phyloP scores from a whole-genome alignment of 176 grass and related monocot genomes.

The Dactylis glomerata region DNA sequence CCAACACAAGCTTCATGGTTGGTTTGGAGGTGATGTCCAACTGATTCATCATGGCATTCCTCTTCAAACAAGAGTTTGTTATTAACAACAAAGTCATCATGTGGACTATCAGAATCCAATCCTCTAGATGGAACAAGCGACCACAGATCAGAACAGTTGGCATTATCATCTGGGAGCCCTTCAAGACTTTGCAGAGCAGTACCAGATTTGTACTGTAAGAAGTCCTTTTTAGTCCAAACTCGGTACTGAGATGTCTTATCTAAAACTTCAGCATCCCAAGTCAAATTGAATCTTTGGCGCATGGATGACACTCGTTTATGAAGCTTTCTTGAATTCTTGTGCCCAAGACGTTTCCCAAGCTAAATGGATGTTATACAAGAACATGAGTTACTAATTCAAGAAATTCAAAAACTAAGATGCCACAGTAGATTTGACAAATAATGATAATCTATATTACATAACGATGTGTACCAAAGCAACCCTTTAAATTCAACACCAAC shows the following conservation, averaged over 20 bases:
- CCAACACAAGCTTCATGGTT: slow-evolving; percentile 27
- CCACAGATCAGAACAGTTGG: slow-evolving; percentile 29
- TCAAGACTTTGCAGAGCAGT: slow-evolving; percentile 48
- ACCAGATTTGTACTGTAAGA: slow-evolving; percentile 48
- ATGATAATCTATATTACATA: neutral
- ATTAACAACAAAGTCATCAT: slow-evolving; percentile 24
- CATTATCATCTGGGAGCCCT: slow-evolving; percentile 36
- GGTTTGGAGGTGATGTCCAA: slow-evolving; percentile 24
- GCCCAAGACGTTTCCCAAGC: slow-evolving; percentile 71
- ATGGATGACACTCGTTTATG: slow-evolving; percentile 70
- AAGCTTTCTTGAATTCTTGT: slow-evolving; percentile 72
- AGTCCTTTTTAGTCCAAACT: slow-evolving; percentile 84
- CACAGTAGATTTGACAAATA: slow-evolving; percentile 22
- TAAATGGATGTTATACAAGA: slow-evolving; percentile 38
- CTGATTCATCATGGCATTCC: slow-evolving; percentile 36
- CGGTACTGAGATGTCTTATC: slow-evolving; percentile 71
- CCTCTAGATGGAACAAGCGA: slow-evolving; percentile 43
- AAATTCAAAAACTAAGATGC: slow-evolving; percentile 36
- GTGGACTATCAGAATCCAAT: slow-evolving; percentile 26
- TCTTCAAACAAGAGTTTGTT: slow-evolving; percentile 36
- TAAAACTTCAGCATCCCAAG: slow-evolving; percentile 69
- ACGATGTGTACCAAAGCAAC: slow-evolving; percentile 9
- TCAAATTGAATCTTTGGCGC: slow-evolving; percentile 65
- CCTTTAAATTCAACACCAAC: slow-evolving; percentile 8
- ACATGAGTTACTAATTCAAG: slow-evolving; percentile 18